Evolutionary conservation across 164 flowering plant genomes (phyloP), one percentile per base, ranked within the genome.

Genomic region (Macadamia integrifolia): DNA sequence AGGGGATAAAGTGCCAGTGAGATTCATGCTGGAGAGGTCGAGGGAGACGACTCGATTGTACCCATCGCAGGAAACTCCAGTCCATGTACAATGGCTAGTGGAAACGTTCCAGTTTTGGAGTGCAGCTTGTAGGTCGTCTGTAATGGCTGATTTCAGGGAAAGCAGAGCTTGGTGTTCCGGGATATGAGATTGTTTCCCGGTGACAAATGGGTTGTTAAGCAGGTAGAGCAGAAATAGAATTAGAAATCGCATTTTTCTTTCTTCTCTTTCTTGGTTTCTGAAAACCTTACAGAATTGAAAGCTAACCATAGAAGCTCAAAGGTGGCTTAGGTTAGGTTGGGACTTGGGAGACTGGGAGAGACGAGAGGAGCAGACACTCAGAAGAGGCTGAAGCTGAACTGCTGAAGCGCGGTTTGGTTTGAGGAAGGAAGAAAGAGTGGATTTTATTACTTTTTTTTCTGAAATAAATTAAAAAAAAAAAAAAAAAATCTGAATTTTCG

Each of bases 41-140:
- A 94, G 71, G 13, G 88, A 75, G 56, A 75, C 76, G 60, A 92
- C 94, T 50, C 75, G 91, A 40, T 77, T 76, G 74, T 67, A 52
- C 32, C 71, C 1, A 76, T 86, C 90, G 78, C 98, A 94, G 6
- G 90, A 69, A 69, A 94, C 85, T 44, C 87, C 83, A 6, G 65
- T 4, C 97, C 97, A 92, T 3, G 82, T 60, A 74, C 99, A 92
- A 72, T 86, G 81, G 68, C 66, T 61, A 50, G 84, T 80, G 72
- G 88, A 60, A 62, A 70, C 6, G 68, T 79, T 85, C 99, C 97
- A 92, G 9, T 79, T 40, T 13, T 73, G n/a, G 60, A 90, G 88
- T 1, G 78, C 43, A 18, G 80, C 14, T 1, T 67, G 65, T 1
- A 90, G 87, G 80, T 88, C 95, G 69, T 60, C 78, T 66, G 83